Percentiles rank a stretch among this genome's conserved stretches.
Conservation (phyloP, 2,329 filamentous ascomycete genomes). For the Colletotrichum caudatum region DNA sequence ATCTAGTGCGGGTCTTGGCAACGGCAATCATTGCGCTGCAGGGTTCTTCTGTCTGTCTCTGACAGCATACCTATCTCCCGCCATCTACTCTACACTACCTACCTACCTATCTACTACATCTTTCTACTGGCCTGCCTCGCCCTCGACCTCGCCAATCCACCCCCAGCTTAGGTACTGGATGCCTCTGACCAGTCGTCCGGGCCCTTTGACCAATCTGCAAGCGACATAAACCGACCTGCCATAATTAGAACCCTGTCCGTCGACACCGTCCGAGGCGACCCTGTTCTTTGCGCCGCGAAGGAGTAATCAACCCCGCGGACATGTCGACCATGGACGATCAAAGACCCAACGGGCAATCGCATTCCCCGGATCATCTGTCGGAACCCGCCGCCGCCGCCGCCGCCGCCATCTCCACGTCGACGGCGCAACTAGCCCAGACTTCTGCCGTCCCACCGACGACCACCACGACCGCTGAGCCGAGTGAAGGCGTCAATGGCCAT, state of each 20-base stretch:
- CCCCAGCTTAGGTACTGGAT: background rate
- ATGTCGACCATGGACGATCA: conserved; percentile 35
- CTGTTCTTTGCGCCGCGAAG: background rate
- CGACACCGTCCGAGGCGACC: background rate
- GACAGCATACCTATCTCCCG: conserved; percentile 18
- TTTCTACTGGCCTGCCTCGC: background rate
- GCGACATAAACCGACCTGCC: conserved; percentile 5
- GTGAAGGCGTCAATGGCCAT: background rate
- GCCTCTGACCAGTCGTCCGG: background rate
- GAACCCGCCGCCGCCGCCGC: conserved; percentile 3
- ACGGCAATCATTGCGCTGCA: conserved; percentile 32
- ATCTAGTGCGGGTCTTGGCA: conserved; percentile 29
- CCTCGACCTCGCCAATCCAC: conserved; percentile 14
- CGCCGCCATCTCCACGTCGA: conserved; percentile 23
- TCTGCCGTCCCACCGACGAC: conserved; percentile 2
- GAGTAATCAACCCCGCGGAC: background rate
- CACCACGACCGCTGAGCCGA: conserved; percentile 4
- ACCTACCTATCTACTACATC: background rate
- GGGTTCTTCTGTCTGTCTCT: conserved; percentile 16
- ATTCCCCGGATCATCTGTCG: conserved; percentile 5
- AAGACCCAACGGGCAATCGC: conserved; percentile 36
- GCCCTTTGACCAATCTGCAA: background rate
- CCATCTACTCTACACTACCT: conserved; percentile 11
- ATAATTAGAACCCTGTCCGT: background rate
- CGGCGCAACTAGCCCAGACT: background rate